Conservation (phyloP, 257 asterid genomes). For the Catharanthus roseus region DNA sequence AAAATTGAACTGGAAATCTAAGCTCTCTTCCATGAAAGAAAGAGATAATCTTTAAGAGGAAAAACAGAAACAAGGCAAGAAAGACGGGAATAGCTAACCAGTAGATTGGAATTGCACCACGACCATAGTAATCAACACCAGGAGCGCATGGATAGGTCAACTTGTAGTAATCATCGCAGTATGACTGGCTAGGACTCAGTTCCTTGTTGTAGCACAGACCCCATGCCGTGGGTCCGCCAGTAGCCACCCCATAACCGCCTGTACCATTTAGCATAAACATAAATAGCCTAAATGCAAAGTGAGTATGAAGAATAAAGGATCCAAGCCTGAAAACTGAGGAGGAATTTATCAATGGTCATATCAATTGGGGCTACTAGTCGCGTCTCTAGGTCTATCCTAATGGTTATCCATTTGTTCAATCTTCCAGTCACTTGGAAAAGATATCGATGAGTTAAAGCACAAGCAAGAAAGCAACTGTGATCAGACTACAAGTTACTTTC, state of each 20-base stretch:
- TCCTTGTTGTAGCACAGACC: constrained; percentile 77
- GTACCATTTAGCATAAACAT: constrained; percentile 14
- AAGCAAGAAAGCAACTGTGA: background rate
- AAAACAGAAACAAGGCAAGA: background rate
- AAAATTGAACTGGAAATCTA: background rate
- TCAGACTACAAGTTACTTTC: background rate
- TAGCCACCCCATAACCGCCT: constrained; percentile 94
- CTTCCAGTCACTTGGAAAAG: background rate
- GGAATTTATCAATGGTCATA: background rate
- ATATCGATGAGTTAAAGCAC: background rate
- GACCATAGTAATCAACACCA: constrained; percentile 73
- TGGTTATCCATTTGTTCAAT: background rate
- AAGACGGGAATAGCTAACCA: constrained; percentile 38
- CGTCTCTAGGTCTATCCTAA: background rate
- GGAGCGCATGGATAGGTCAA: constrained; percentile 60
- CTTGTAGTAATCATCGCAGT: constrained; percentile 36
- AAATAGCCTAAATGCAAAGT: background rate
- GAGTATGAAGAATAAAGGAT: constrained; percentile 2
- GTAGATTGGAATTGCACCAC: constrained; percentile 87
- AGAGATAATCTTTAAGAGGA: background rate
- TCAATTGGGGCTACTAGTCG: background rate
- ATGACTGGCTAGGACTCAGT: constrained; percentile 37
- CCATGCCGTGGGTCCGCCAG: constrained; percentile 94
- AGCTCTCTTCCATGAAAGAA: background rate
- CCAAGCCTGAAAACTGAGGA: background rate